Conservation (phyloP, 495 filamentous ascomycete genomes). For the Cudoniella acicularis region DNA sequence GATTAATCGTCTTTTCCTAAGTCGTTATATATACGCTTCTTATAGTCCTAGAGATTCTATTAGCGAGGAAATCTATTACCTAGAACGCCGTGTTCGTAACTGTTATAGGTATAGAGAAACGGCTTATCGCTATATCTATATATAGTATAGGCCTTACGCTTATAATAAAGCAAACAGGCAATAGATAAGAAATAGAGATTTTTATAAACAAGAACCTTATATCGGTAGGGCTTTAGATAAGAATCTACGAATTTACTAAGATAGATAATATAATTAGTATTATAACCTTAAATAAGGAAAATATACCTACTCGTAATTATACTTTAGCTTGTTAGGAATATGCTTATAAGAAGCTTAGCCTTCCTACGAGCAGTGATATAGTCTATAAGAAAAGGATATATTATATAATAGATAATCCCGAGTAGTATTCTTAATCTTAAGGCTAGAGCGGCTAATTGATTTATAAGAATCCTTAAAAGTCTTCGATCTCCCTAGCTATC, state of each 20-base stretch:
- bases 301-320: conserved; percentile 85
- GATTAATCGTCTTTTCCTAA: conserved; percentile 26
- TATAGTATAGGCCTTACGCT: conserved; percentile 90
- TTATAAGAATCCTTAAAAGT: conserved; percentile 20
- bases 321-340: conserved; percentile 87
- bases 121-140: conserved; percentile 91
- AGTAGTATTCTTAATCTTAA: conserved; percentile 52
- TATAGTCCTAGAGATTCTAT: conserved; percentile 93
- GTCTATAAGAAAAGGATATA: conserved; percentile 62
- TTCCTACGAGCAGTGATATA: conserved; percentile 89
- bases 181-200: conserved; percentile 86
- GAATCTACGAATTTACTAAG: conserved; percentile 91
- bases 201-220: conserved; percentile 74
- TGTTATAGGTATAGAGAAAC: conserved; percentile 76
- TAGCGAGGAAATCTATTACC: conserved; percentile 87
- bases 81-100: conserved; percentile 73
- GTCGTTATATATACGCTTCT: conserved; percentile 89
- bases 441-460: conserved; percentile 21
- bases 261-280: conserved; percentile 26
- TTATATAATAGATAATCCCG: conserved; percentile 76
- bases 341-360: conserved; percentile 72
- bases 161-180: conserved; percentile 89
- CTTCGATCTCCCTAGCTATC: conserved; percentile 17
- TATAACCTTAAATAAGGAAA: not conserved
- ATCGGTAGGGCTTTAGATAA: conserved; percentile 89